These are phyloP conservation scores for Chaetomium globosum DNA, from an alignment of 2,329 filamentous ascomycete genomes.

Conservation along the genomic window DNA sequence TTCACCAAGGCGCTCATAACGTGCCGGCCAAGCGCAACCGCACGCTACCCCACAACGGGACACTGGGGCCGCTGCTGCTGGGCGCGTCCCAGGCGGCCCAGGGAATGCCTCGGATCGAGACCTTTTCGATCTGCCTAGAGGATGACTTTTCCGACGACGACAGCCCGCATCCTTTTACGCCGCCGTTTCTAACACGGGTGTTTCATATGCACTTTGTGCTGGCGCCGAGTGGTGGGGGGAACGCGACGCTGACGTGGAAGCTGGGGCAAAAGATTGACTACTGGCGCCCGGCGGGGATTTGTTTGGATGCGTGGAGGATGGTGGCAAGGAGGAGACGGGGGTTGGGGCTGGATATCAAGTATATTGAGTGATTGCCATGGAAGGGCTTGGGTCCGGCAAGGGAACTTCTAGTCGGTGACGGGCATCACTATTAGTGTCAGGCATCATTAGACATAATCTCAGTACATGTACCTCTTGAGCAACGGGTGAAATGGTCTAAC, in stretches of 20 bases:
- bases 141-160: background rate
- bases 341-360: slow-evolving; percentile 1
- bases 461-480: too few relatives aligned
- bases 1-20: background rate
- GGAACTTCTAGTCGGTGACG: background rate
- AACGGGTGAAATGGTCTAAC: too few relatives aligned
- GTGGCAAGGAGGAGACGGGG: background rate
- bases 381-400: background rate
- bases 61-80: background rate
- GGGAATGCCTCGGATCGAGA: background rate
- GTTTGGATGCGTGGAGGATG: background rate
- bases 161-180: background rate
- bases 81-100: background rate
- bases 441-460: background rate
- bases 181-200: background rate
- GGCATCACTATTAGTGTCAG: background rate
- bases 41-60: slow-evolving; percentile 7
- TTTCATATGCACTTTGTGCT: slow-evolving; percentile 4
- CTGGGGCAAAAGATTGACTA: background rate
- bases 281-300: background rate
- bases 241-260: background rate
- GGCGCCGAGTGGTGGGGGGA: background rate
- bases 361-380: slow-evolving; percentile 1
- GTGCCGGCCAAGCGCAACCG: background rate
- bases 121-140: background rate